phyloP scores from a whole-genome alignment of 2,329 filamentous ascomycete genomes.

The Xylariaceae sp. region DNA sequence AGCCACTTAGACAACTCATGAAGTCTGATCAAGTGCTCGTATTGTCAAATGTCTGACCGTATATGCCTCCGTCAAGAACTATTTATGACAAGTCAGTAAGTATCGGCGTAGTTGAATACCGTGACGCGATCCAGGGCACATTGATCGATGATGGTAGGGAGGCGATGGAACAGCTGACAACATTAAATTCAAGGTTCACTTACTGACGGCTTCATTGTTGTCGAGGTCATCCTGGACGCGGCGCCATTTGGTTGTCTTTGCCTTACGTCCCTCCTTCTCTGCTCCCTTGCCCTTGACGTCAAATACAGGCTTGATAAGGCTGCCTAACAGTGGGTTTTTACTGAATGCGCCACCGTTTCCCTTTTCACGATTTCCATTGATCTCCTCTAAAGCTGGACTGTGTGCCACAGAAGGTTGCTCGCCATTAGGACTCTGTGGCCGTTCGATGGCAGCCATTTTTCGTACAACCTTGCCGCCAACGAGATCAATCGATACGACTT shows the following conservation, averaged over 20 bases:
- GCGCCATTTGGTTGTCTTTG: slow-evolving; percentile 50
- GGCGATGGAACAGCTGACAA: too few species aligned
- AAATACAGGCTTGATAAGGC: slow-evolving; percentile 63
- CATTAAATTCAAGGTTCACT: neutral
- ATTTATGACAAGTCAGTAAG: too few species aligned
- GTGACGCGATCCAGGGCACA: too few species aligned
- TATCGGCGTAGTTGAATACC: too few species aligned
- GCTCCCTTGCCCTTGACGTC: slow-evolving; percentile 52
- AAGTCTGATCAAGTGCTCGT: too few species aligned
- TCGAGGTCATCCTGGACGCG: slow-evolving; percentile 60
- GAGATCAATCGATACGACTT: slow-evolving; percentile 83
- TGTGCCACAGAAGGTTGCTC: slow-evolving; percentile 32
- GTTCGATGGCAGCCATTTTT: slow-evolving; percentile 64
- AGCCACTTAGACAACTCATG: too few species aligned
- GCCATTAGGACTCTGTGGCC: slow-evolving; percentile 53
- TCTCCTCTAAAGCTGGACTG: slow-evolving; percentile 30
- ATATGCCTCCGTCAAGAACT: too few species aligned
- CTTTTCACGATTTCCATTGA: slow-evolving; percentile 33
- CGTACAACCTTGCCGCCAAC: slow-evolving; percentile 73
- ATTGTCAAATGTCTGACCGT: too few species aligned
- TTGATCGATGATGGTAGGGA: too few species aligned
- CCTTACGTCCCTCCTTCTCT: slow-evolving; percentile 41
- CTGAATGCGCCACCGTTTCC: slow-evolving; percentile 60
- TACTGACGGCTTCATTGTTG: slow-evolving; percentile 54
- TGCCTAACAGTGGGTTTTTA: slow-evolving; percentile 64